Conservation (phyloP, 1,284 basidiomycete genomes). For the Sutorius eximius region DNA sequence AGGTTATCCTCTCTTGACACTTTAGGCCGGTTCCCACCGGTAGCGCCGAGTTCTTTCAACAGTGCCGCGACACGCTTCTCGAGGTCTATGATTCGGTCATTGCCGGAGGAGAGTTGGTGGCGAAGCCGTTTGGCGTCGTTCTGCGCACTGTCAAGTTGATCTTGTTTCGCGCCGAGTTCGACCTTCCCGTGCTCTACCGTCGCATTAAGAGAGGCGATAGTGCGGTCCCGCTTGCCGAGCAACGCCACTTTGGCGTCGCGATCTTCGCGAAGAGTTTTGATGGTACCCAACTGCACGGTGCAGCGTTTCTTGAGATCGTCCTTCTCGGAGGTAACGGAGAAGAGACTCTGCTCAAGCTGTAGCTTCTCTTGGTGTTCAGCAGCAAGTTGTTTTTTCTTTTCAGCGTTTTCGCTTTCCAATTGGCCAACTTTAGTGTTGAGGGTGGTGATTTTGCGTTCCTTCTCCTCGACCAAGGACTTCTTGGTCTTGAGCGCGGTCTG, state of each 20-base stretch:
- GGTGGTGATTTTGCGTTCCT: background rate
- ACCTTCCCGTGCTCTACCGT: too few relatives aligned
- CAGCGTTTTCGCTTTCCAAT: background rate
- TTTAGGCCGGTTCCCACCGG: slow-evolving; percentile 4
- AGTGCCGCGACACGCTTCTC: too few relatives aligned
- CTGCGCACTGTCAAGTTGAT: too few relatives aligned
- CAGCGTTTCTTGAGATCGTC: background rate
- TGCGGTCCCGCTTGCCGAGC: too few relatives aligned
- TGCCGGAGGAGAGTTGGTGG: too few relatives aligned
- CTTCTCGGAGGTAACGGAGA: background rate
- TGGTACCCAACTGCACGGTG: background rate
- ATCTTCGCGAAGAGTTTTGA: too few relatives aligned
- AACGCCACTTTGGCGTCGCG: too few relatives aligned
- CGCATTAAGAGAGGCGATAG: too few relatives aligned
- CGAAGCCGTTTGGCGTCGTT: too few relatives aligned
- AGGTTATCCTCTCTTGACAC: background rate
- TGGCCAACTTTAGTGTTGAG: background rate
- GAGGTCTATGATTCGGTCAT: too few relatives aligned
- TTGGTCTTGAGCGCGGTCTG: background rate
- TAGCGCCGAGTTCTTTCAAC: background rate
- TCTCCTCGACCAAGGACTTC: background rate
- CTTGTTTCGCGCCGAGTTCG: too few relatives aligned
- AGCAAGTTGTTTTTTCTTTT: background rate
- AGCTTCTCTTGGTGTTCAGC: background rate
- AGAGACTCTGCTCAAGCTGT: background rate